These are phyloP conservation scores for Coemansia guatemalensis DNA, from an alignment of 192 early-diverging fungal species.

Conservation along the genomic window DNA sequence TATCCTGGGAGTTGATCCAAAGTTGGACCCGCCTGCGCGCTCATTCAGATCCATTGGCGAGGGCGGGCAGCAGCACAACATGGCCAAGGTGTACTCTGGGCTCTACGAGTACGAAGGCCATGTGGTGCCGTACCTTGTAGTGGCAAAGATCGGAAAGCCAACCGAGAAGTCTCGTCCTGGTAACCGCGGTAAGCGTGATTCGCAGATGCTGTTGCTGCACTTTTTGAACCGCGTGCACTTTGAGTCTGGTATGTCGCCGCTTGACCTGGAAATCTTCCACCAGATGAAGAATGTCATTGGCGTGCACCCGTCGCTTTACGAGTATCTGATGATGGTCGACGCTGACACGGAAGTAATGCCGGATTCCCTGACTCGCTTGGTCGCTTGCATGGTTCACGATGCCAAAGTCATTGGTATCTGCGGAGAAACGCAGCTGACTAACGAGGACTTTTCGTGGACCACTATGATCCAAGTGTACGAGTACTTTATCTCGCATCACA, in stretches of 20 bases:
- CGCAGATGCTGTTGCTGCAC: constrained; percentile 90
- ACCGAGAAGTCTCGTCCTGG: constrained; percentile 84
- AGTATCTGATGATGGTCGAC: constrained; percentile 78
- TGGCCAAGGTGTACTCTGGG: constrained; percentile 95
- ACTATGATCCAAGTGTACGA: constrained; percentile 98
- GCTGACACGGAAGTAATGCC: constrained; percentile 80
- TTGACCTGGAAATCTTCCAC: constrained; percentile 96
- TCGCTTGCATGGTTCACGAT: constrained; percentile 80
- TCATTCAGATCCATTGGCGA: constrained; percentile 87
- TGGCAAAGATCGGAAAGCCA: constrained; percentile 91
- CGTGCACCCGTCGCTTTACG: constrained; percentile 77
- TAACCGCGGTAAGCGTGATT: constrained; percentile 97
- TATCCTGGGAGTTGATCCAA: constrained; percentile 82
- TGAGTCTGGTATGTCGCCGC: constrained; percentile 83
- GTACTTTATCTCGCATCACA: constrained; percentile 89
- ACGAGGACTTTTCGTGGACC: constrained; percentile 47
- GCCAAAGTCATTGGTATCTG: constrained; percentile 85
- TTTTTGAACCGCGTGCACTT: constrained; percentile 93
- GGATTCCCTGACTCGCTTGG: constrained; percentile 85
- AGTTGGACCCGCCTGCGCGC: constrained; percentile 70
- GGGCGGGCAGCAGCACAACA: constrained; percentile 87
- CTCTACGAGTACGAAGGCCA: constrained; percentile 88
- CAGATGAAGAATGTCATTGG: constrained; percentile 97
- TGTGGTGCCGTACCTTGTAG: constrained; percentile 89
- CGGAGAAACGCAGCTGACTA: constrained; percentile 64